Evolutionary conservation across 2,329 filamentous ascomycete species (phyloP).

Genomic region (Lithohypha guttulata): DNA sequence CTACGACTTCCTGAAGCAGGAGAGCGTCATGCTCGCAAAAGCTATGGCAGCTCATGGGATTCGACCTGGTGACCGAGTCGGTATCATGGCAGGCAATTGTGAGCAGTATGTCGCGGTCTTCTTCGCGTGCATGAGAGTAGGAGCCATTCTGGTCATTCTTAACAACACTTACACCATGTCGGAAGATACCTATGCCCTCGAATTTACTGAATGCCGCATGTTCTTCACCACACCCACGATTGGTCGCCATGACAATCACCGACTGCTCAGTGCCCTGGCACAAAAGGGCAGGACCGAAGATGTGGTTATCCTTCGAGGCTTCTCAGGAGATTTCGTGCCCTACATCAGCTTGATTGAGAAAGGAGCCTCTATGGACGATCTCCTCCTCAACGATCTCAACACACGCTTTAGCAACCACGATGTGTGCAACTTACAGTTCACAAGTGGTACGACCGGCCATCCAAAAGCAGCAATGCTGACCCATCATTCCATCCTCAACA

Average conservation of each 20-base stretch:
- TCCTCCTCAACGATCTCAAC: constrained; percentile 44
- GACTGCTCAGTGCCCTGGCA: constrained; percentile 47
- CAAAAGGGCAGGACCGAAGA: constrained; percentile 33
- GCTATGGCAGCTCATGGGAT: constrained; percentile 59
- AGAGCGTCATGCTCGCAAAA: constrained; percentile 51
- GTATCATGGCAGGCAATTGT: constrained; percentile 59
- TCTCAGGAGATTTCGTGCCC: constrained; percentile 44
- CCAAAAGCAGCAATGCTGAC: constrained; percentile 68
- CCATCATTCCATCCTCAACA: constrained; percentile 55
- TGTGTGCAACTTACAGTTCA: constrained; percentile 65
- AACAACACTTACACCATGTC: constrained; percentile 73
- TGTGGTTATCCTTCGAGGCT: constrained; percentile 52
- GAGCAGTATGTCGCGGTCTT: constrained; percentile 55
- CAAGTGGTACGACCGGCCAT: constrained; percentile 60
- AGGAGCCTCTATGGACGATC: constrained; percentile 40
- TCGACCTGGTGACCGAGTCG: constrained; percentile 57
- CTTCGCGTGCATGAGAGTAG: constrained; percentile 57
- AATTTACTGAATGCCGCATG: constrained; percentile 63
- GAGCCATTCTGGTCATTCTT: constrained; percentile 61
- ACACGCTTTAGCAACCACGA: constrained; percentile 51
- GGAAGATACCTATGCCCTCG: constrained; percentile 60
- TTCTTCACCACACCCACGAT: constrained; percentile 63
- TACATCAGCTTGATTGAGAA: constrained; percentile 49
- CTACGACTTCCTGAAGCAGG: constrained; percentile 53
- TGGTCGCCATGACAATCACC: constrained; percentile 52